These are phyloP conservation scores for Garcia nutans DNA, from an alignment of 345 rosid genomes.

Conservation along the genomic window DNA sequence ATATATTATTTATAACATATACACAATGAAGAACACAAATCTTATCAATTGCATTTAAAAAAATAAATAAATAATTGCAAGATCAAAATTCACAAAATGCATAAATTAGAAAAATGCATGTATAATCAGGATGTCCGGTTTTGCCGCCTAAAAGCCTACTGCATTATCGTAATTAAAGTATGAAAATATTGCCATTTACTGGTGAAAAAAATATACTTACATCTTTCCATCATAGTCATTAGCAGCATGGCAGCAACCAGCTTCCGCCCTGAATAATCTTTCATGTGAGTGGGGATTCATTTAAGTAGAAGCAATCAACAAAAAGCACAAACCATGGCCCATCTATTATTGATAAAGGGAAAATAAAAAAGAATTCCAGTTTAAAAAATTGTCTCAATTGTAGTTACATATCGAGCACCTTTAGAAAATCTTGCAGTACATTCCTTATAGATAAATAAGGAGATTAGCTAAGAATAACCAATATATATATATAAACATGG, in stretches of 20 bases:
- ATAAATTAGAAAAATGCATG: neutral
- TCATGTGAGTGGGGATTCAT: neutral
- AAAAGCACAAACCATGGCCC: neutral
- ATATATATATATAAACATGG: too few relatives aligned
- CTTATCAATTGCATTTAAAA: neutral
- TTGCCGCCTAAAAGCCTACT: neutral
- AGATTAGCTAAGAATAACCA: neutral
- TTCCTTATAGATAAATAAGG: neutral
- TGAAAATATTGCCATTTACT: neutral
- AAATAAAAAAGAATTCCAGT: too few relatives aligned
- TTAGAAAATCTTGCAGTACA: neutral
- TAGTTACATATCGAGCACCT: too few relatives aligned
- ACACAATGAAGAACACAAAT: neutral
- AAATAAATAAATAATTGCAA: neutral
- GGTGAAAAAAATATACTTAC: neutral
- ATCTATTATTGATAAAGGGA: too few relatives aligned
- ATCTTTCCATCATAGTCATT: neutral
- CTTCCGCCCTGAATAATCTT: neutral
- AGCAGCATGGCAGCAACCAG: neutral
- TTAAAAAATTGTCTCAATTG: neutral
- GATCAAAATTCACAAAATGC: neutral
- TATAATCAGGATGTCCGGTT: neutral
- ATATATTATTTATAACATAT: too few relatives aligned
- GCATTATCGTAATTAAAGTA: neutral
- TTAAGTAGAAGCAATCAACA: neutral